Evolutionary conservation across 805 yeast genomes (phyloP).

Genomic region (Metschnikowia corniflorae): DNA sequence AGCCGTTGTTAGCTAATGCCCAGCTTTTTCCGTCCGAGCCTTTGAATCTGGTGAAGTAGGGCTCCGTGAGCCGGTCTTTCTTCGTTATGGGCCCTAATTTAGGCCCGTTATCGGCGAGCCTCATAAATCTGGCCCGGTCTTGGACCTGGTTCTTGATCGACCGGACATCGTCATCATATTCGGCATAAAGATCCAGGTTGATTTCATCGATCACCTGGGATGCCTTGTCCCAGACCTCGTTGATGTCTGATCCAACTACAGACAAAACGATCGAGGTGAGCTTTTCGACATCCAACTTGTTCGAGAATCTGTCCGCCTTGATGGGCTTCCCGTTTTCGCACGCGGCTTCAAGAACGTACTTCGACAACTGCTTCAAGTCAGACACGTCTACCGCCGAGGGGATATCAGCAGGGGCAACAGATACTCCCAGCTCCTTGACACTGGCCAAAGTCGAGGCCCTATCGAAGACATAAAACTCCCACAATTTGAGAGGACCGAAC

Average conservation of each 20-base stretch:
- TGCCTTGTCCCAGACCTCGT: constrained; percentile 35
- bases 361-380: constrained; percentile 43
- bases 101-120: constrained; percentile 83
- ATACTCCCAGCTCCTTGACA: constrained; percentile 37
- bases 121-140: constrained; percentile 71
- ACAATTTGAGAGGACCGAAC: constrained; percentile 59
- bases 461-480: constrained; percentile 86
- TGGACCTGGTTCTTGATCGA: constrained; percentile 65
- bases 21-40: constrained; percentile 53
- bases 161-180: constrained; percentile 69
- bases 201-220: constrained; percentile 66
- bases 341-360: constrained; percentile 43
- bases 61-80: constrained; percentile 66
- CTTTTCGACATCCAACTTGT: constrained; percentile 47
- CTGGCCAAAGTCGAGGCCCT: constrained; percentile 40
- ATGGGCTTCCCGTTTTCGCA: constrained; percentile 42
- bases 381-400: constrained; percentile 40
- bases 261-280: constrained; percentile 50
- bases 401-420: constrained; percentile 34
- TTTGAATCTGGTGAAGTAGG: constrained; percentile 77
- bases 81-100: constrained; percentile 59
- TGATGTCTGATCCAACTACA: constrained; percentile 18
- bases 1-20: constrained; percentile 91
- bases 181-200: constrained; percentile 66
- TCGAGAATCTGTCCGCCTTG: constrained; percentile 48